Percentiles rank a stretch among this genome's conserved stretches.
These are phyloP conservation scores for Solanum peruvianum DNA, from an alignment of 257 asterid genomes.

Conservation along the genomic window DNA sequence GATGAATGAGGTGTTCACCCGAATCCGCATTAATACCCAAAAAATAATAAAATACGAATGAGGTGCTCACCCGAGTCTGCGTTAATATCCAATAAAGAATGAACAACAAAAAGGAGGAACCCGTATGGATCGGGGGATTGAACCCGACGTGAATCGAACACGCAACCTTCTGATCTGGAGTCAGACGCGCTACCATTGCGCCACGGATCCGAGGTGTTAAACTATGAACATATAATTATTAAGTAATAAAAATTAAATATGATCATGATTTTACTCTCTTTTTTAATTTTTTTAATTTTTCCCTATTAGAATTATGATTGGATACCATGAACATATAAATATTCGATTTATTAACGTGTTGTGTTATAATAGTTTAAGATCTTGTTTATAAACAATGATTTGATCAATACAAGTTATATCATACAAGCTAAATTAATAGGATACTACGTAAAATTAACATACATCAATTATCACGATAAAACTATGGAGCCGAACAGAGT, in stretches of 20 bases:
- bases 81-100: too few species aligned
- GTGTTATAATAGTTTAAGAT: not conserved
- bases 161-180: conserved; percentile 99
- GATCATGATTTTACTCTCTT: not conserved
- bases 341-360: not conserved
- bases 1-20: too few species aligned
- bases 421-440: not conserved
- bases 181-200: conserved; percentile 99
- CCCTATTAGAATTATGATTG: not conserved
- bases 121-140: conserved; percentile 11
- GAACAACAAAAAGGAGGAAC: not conserved
- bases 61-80: too few species aligned
- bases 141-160: conserved; percentile 99
- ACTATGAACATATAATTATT: too few species aligned
- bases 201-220: conserved; percentile 32
- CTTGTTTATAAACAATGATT: not conserved
- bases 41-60: too few species aligned
- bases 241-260: not conserved
- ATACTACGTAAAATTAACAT: not conserved
- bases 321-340: not conserved
- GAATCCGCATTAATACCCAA: too few species aligned
- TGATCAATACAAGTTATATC: not conserved
- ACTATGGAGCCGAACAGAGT: not conserved
- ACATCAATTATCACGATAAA: not conserved
- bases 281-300: too few species aligned